A percentile compares a stretch with the other conserved stretches of the same genome.
These are phyloP conservation scores for Sorghum bicolor DNA, from an alignment of 176 grass and related monocot genomes.

Conservation along the genomic window Sorghum_bicolor_NCBIv3 NC_012875.2:55549001-55549500, in stretches of 20 bases:
- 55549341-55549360: not conserved
- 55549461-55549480: too few relatives aligned
- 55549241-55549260: not conserved
- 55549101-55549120: not conserved
- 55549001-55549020: not conserved
- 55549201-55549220: not conserved
- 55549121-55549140: conserved; percentile 19
- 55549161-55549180: not conserved
- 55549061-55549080: not conserved
- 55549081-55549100: not conserved
- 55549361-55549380: too few relatives aligned
- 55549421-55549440: too few relatives aligned
- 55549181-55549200: too few relatives aligned
- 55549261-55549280: not conserved
- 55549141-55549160: not conserved
- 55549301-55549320: not conserved
- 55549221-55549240: not conserved
- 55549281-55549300: not conserved
- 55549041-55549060: conserved; percentile 6
- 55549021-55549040: not conserved
- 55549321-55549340: not conserved
- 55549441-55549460: too few relatives aligned
- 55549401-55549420: too few relatives aligned
- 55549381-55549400: too few relatives aligned
- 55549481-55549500: too few relatives aligned